phyloP scores from a whole-genome alignment of 163 green algal species.

The Scenedesmus sp. region DNA sequence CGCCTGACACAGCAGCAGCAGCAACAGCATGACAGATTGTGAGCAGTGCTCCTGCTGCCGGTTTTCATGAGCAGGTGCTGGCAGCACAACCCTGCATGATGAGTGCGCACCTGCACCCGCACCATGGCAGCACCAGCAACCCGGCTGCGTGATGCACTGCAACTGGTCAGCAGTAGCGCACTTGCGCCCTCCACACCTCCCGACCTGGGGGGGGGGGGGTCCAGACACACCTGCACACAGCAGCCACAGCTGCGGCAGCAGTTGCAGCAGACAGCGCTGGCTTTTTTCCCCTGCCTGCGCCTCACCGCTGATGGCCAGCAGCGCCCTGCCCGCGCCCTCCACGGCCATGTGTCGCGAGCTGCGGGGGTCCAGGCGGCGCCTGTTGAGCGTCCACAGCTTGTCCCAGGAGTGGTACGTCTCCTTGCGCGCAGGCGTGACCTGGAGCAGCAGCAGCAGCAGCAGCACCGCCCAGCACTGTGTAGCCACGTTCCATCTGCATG shows the following conservation, averaged over 20 bases:
- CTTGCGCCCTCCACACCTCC: too few species aligned
- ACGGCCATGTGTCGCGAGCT: constrained; percentile 44
- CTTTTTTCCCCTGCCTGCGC: neutral
- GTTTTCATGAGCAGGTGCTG: neutral
- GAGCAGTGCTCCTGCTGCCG: constrained; percentile 14
- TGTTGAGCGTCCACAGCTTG: constrained; percentile 55
- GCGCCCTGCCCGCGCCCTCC: neutral
- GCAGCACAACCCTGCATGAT: neutral
- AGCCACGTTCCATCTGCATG: too few species aligned
- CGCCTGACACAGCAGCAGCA: neutral
- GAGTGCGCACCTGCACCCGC: neutral
- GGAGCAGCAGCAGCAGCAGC: constrained; percentile 5
- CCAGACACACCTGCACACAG: neutral
- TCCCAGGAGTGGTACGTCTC: constrained; percentile 53
- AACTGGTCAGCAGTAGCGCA: too few species aligned
- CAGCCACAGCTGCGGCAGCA: neutral
- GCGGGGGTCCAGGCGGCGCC: constrained; percentile 19
- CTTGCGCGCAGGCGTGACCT: constrained; percentile 53
- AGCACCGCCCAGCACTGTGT: neutral
- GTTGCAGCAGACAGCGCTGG: neutral
- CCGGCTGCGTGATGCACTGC: too few species aligned
- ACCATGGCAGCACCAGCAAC: constrained; percentile 36
- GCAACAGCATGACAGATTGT: neutral
- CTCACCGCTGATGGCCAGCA: constrained; percentile 17
- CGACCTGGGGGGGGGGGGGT: too few species aligned